Conservation (phyloP, 768 basidiomycete species). For the Tulasnella sp. region DNA sequence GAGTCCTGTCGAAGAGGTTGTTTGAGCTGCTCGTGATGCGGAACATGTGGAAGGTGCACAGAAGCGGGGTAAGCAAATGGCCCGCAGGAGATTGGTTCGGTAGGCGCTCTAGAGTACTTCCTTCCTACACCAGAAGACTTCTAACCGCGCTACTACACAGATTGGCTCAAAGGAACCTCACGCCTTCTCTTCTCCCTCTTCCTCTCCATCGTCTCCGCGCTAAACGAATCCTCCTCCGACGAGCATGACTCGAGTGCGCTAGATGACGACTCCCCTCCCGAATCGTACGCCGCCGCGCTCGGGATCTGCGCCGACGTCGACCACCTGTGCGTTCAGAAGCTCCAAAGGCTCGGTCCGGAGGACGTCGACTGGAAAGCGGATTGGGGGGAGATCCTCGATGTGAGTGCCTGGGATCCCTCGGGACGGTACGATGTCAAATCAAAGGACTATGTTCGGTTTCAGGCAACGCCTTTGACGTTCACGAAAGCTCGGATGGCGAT, state of each 20-base stretch:
- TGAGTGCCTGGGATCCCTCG: not conserved
- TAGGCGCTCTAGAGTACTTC: not conserved
- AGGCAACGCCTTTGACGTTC: not conserved
- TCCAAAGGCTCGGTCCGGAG: not conserved
- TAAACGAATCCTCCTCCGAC: not conserved
- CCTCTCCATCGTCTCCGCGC: not conserved
- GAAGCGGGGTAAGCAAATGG: not conserved
- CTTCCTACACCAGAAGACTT: too few relatives aligned
- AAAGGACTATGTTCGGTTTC: not conserved
- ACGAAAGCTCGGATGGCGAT: constrained; percentile 7
- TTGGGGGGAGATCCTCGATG: constrained; percentile 12
- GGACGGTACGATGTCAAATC: not conserved
- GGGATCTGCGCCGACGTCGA: not conserved
- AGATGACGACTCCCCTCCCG: not conserved
- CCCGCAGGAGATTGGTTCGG: not conserved
- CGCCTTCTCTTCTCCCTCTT: not conserved
- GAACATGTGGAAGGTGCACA: not conserved
- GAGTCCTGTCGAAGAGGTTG: not conserved
- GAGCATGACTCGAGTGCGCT: not conserved
- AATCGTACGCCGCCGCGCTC: not conserved
- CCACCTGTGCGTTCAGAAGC: not conserved
- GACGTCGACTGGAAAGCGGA: not conserved
- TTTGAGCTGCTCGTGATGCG: not conserved
- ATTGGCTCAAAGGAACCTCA: not conserved
- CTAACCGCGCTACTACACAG: not conserved